These are phyloP conservation scores for Penicillium crustosum DNA, from an alignment of 2,329 filamentous ascomycete genomes.

Conservation along the genomic window DNA sequence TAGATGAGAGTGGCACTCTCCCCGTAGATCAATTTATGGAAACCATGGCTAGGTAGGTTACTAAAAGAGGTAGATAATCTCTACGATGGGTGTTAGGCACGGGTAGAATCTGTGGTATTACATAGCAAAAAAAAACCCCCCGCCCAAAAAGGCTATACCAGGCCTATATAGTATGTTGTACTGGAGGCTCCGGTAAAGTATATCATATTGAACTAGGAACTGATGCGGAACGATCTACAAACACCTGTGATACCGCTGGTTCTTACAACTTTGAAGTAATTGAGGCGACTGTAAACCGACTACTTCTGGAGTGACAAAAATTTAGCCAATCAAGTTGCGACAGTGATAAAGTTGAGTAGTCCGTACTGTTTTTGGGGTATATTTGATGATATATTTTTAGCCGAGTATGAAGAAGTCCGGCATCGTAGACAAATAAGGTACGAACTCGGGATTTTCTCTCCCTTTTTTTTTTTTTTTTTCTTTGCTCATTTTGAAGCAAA, in stretches of 20 bases:
- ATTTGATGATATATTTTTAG: slow-evolving; percentile 1
- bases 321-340: not conserved
- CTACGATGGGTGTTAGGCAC: not conserved
- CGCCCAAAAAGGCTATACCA: no score
- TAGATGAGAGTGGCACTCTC: not conserved
- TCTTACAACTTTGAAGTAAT: not conserved
- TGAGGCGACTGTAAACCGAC: not conserved
- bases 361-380: not conserved
- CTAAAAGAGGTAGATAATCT: no score
- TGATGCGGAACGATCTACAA: not conserved
- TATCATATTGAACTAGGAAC: not conserved
- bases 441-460: not conserved
- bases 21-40: not conserved
- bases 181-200: not conserved
- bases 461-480: no score
- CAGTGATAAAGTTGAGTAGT: not conserved
- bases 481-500: not conserved
- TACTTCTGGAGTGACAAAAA: not conserved
- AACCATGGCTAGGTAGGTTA: not conserved
- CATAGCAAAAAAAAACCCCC: not conserved
- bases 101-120: not conserved
- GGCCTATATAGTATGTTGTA: not conserved
- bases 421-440: not conserved
- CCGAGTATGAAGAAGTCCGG: not conserved
- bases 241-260: not conserved